These are phyloP conservation scores for Basidioascus undulatus DNA, from an alignment of 768 basidiomycete species.

Conservation along the genomic window DNA sequence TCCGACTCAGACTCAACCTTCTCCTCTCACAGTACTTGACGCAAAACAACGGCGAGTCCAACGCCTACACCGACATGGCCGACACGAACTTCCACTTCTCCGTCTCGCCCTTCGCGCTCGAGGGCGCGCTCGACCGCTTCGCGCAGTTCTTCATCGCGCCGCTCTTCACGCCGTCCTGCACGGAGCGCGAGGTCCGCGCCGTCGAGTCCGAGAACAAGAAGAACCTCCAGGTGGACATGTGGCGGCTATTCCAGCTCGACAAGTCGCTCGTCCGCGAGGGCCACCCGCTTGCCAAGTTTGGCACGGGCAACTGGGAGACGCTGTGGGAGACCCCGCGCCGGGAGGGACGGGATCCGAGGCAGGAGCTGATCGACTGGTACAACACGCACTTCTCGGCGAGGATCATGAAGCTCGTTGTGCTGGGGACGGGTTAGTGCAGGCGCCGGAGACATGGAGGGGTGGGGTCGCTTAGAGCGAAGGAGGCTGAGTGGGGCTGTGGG, in stretches of 20 bases:
- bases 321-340: conserved; percentile 20
- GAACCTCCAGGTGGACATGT: conserved; percentile 69
- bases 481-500: accelerated
- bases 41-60: conserved; percentile 42
- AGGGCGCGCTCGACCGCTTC: conserved; percentile 16
- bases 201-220: conserved; percentile 96
- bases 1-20: neutral
- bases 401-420: conserved; percentile 22
- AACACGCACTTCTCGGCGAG: conserved; percentile 21
- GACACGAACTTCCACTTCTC: conserved; percentile 78
- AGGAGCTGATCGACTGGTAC: conserved; percentile 23
- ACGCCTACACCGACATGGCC: conserved; percentile 75
- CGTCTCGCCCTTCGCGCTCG: conserved; percentile 29
- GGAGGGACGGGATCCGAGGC: conserved; percentile 19
- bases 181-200: conserved; percentile 71
- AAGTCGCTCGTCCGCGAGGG: conserved; percentile 29
- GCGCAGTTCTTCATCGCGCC: conserved; percentile 73
- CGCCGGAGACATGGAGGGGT: neutral
- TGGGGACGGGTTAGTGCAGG: conserved; percentile 17
- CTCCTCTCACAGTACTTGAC: conserved; percentile 18
- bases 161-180: conserved; percentile 62
- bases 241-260: conserved; percentile 86
- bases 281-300: conserved; percentile 22
- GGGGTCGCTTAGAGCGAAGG: neutral
- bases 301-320: conserved; percentile 22